Percentiles rank a stretch among this genome's conserved stretches.
phyloP scores from a whole-genome alignment of 108 stramenopile species.

The Chaetoceros tenuissimus region DNA sequence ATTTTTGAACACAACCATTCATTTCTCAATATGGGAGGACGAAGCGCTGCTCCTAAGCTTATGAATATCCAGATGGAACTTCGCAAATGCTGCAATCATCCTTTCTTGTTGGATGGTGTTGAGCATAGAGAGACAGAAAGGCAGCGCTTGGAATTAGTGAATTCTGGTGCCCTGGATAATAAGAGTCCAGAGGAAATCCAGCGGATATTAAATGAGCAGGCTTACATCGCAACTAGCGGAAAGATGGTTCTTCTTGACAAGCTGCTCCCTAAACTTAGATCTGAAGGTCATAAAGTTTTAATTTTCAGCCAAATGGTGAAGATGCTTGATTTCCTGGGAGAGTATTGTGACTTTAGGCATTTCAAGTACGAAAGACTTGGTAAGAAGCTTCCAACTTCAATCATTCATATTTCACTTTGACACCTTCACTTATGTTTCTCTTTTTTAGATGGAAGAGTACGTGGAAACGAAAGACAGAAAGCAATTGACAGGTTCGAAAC shows the following conservation, averaged over 20 bases:
- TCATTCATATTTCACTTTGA: not conserved
- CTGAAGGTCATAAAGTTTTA: constrained; percentile 95
- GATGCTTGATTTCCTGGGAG: constrained; percentile 93
- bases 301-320: constrained; percentile 95
- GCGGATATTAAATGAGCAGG: constrained; percentile 67
- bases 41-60: constrained; percentile 75
- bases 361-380: constrained; percentile 85
- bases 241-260: constrained; percentile 99
- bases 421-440: not conserved
- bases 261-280: constrained; percentile 90
- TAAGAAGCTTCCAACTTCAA: constrained; percentile 1
- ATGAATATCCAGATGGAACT: constrained; percentile 99
- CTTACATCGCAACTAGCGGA: constrained; percentile 83
- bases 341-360: constrained; percentile 86
- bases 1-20: constrained; percentile 96
- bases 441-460: constrained; percentile 55
- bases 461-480: constrained; percentile 94
- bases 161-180: constrained; percentile 53
- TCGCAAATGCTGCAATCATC: constrained; percentile 99
- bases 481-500: constrained; percentile 96
- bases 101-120: constrained; percentile 91
- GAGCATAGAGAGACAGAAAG: constrained; percentile 89
- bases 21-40: constrained; percentile 84
- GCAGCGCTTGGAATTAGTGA: constrained; percentile 58
- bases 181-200: constrained; percentile 73